Percentiles rank a stretch among this genome's conserved stretches.
Conservation (phyloP, 2,329 filamentous ascomycete species). For the Fusarium torreyae region DNA sequence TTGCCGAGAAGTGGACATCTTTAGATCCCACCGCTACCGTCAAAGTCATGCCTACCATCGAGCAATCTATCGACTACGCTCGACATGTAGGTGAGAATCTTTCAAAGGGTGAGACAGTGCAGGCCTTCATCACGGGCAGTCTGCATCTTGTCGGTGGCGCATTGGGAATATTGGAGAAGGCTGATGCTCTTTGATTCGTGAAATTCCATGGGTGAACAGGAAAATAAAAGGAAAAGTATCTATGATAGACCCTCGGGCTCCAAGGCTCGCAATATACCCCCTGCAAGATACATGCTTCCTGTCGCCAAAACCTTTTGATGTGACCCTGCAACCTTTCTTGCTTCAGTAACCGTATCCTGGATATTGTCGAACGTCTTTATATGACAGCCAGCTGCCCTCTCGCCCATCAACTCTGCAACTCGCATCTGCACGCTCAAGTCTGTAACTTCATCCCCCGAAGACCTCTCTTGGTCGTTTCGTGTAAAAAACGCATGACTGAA, state of each 20-base stretch:
- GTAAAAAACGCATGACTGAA: constrained; percentile 87
- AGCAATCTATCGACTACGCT: constrained; percentile 67
- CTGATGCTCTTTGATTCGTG: constrained; percentile 57
- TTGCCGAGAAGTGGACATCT: constrained; percentile 66
- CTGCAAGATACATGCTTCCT: constrained; percentile 88
- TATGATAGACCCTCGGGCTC: constrained; percentile 63
- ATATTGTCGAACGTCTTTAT: constrained; percentile 76
- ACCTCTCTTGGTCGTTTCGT: constrained; percentile 71
- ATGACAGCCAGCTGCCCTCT: constrained; percentile 63
- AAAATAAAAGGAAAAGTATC: constrained; percentile 22
- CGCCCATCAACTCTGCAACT: constrained; percentile 73
- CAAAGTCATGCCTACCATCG: constrained; percentile 66
- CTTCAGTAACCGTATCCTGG: constrained; percentile 75
- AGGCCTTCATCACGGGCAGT: constrained; percentile 73
- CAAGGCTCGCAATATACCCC: constrained; percentile 81
- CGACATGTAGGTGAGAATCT: constrained; percentile 55
- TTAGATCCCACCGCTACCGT: constrained; percentile 65
- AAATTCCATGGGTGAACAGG: constrained; percentile 6
- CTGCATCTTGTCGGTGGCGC: constrained; percentile 73
- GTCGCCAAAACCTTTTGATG: constrained; percentile 79
- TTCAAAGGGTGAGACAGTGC: constrained; percentile 56
- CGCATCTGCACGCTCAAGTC: constrained; percentile 75
- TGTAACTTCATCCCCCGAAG: constrained; percentile 56
- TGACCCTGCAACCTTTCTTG: constrained; percentile 60
- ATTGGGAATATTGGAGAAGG: constrained; percentile 64